These are phyloP conservation scores for Tolypocladium ophioglossoides DNA, from an alignment of 2,329 filamentous ascomycete genomes.

Conservation along the genomic window DNA sequence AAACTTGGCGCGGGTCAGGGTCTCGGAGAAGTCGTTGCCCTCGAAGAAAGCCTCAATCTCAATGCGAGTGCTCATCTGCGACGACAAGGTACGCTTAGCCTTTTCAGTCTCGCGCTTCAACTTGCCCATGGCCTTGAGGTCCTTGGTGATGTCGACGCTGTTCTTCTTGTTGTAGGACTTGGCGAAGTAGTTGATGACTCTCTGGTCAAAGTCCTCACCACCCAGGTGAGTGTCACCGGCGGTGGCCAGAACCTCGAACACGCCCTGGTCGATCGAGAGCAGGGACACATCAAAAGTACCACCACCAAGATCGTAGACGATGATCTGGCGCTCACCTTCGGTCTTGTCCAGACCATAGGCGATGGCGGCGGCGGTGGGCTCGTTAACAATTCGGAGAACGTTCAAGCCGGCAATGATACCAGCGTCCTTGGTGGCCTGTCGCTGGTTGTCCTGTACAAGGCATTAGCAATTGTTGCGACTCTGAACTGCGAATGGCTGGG, in stretches of 20 bases:
- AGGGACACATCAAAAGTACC: constrained; percentile 93
- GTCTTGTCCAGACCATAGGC: constrained; percentile 90
- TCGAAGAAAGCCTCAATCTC: constrained; percentile 97
- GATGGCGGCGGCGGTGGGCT: constrained; percentile 90
- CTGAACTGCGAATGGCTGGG: background rate
- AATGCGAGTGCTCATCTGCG: constrained; percentile 84
- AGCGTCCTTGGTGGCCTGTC: constrained; percentile 93
- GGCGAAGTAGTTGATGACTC: constrained; percentile 90
- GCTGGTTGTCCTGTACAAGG: constrained; percentile 61
- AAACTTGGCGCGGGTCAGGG: constrained; percentile 95
- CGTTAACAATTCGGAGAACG: constrained; percentile 92
- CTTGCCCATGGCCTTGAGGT: constrained; percentile 97
- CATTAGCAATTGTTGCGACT: constrained; percentile 10
- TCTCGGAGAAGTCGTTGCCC: constrained; percentile 97
- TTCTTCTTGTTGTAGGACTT: constrained; percentile 99
- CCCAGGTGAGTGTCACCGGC: constrained; percentile 95
- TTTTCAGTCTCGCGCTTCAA: constrained; percentile 99
- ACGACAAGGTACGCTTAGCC: constrained; percentile 96
- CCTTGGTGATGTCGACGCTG: constrained; percentile 82
- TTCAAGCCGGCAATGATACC: constrained; percentile 87
- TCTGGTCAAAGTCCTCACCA: constrained; percentile 98
- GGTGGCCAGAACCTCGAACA: constrained; percentile 90
- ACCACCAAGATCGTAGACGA: constrained; percentile 90
- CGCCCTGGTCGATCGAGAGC: constrained; percentile 80
- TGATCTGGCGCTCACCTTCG: constrained; percentile 74